These are phyloP conservation scores for Aspergillus flavus DNA, from an alignment of 2,329 filamentous ascomycete genomes.

Conservation along the genomic window DNA sequence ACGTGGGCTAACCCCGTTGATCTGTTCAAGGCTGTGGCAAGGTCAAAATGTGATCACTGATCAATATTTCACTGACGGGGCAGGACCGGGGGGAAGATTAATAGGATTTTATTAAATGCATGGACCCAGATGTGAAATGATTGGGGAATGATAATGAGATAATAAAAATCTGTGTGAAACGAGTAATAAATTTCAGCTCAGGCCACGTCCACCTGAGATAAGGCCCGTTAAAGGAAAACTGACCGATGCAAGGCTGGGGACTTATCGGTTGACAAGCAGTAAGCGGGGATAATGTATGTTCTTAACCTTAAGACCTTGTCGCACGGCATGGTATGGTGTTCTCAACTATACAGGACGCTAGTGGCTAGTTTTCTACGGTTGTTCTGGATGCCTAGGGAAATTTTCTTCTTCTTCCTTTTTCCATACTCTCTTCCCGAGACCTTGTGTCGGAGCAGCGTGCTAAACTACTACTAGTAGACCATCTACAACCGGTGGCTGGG, in stretches of 20 bases:
- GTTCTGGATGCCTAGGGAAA: neutral
- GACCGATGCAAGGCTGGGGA: constrained; percentile 1
- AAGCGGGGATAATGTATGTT: constrained; percentile 7
- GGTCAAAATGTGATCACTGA: neutral
- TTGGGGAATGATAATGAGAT: neutral
- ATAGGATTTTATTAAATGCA: neutral
- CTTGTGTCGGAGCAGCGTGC: neutral
- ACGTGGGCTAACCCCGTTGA: neutral
- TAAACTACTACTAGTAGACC: neutral
- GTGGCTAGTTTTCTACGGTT: neutral
- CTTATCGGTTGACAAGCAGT: constrained; percentile 10
- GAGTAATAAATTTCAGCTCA: constrained; percentile 4
- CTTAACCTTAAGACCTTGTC: constrained; percentile 2
- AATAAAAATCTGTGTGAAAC: neutral
- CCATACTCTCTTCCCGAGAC: neutral
- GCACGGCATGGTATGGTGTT: constrained; percentile 2
- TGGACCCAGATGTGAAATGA: neutral
- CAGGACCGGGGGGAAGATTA: neutral
- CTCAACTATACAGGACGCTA: constrained; percentile 2
- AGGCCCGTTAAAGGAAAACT: constrained; percentile 2
- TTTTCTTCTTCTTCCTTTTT: neutral
- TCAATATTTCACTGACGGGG: neutral
- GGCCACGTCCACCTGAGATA: constrained; percentile 10
- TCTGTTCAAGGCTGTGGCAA: neutral
- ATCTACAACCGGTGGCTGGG: constrained; percentile 6